These are phyloP conservation scores for Podaxis pistillaris DNA, from an alignment of 768 basidiomycete species.

Conservation along the genomic window DNA sequence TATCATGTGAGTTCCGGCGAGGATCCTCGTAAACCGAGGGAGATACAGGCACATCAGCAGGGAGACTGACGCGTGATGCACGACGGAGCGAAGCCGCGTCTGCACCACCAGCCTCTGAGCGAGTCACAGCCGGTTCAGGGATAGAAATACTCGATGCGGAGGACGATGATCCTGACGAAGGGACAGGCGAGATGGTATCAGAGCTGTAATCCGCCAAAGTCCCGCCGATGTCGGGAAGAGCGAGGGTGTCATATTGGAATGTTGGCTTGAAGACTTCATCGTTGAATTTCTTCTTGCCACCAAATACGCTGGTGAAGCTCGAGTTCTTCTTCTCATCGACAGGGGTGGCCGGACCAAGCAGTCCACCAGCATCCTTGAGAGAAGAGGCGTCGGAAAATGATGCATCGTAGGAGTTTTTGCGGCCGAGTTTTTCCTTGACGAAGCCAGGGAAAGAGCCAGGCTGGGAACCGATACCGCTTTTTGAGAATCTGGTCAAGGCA, in stretches of 20 bases:
- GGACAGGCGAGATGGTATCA: slow-evolving; percentile 22
- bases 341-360: background rate
- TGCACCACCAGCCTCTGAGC: slow-evolving; percentile 20
- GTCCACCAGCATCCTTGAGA: background rate
- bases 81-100: slow-evolving; percentile 31
- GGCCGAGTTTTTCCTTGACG: slow-evolving; percentile 1
- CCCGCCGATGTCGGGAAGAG: slow-evolving; percentile 37
- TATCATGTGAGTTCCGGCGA: slow-evolving; percentile 8
- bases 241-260: slow-evolving; percentile 35
- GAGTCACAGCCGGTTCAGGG: slow-evolving; percentile 23
- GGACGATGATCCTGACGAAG: slow-evolving; percentile 33
- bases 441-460: background rate
- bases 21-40: background rate
- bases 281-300: slow-evolving; percentile 33
- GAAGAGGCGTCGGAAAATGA: slow-evolving; percentile 7
- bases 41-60: background rate
- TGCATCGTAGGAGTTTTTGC: slow-evolving; percentile 6
- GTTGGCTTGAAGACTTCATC: slow-evolving; percentile 31
- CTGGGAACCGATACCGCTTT: slow-evolving; percentile 1
- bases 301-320: slow-evolving; percentile 38
- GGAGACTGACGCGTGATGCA: slow-evolving; percentile 10
- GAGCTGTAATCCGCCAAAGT: slow-evolving; percentile 35
- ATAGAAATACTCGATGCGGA: slow-evolving; percentile 34
- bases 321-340: background rate
- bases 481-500: slow-evolving; percentile 15